A percentile compares a stretch with the other conserved stretches of the same genome.
phyloP scores from a whole-genome alignment of 495 filamentous ascomycete genomes.

The Penicillium psychrofluorescens region DNA sequence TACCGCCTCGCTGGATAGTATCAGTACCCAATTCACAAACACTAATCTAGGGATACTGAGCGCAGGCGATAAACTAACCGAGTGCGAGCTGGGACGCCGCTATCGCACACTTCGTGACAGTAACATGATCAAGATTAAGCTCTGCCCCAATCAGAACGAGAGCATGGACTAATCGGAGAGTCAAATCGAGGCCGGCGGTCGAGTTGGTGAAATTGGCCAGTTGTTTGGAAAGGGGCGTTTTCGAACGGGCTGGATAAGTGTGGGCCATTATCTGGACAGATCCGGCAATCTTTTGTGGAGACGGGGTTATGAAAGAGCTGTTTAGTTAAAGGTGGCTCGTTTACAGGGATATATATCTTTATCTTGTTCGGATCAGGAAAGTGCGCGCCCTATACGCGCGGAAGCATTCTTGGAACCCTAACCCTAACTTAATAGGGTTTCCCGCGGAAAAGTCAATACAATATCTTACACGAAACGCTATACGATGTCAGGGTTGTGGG shows the following conservation, averaged over 20 bases:
- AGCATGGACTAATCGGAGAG: constrained; percentile 6
- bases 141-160: constrained; percentile 4
- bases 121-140: neutral
- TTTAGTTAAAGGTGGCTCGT: no score
- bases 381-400: no score
- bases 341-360: no score
- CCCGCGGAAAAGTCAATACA: no score
- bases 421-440: no score
- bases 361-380: no score
- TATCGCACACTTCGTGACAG: constrained; percentile 7
- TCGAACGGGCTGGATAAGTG: constrained; percentile 1
- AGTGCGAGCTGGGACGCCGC: constrained; percentile 8
- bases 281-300: no score
- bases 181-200: constrained; percentile 10
- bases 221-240: constrained; percentile 6
- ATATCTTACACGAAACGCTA: no score
- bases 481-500: no score
- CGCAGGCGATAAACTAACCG: neutral
- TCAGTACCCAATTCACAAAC: neutral
- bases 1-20: constrained; percentile 4
- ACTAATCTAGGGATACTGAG: neutral
- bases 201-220: constrained; percentile 12
- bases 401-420: no score
- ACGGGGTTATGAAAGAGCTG: no score
- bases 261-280: neutral